Base-by-base conservation (phyloP, 352 stramenopile species). In the Detonula confervacea region DNA sequence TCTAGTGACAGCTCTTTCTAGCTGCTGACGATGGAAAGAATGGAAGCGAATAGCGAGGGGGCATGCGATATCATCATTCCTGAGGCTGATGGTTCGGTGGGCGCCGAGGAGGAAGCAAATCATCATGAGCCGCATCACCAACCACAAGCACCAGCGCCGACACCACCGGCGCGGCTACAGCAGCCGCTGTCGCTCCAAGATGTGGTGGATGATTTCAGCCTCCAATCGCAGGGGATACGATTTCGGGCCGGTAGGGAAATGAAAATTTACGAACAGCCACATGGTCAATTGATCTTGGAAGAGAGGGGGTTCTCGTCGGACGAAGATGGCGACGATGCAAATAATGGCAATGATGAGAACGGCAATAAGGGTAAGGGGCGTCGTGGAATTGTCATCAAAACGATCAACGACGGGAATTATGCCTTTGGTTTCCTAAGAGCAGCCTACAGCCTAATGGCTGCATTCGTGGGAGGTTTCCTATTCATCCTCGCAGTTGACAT, bases 201-300 rank as follows among this genome's bases (percentile, higher is more conserved):
- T 24, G 24, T 80, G 49, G 44, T 73, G 18, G 61, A 72, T 51
- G 61, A 72, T 46, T 76, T 69, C 42, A 77, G 65, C 35, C 46
- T 83, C 4, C 42, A n/a, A 18, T 57, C 75, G 12, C 52, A 30
- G 9, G 61, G 54, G 18, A 71, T 78, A 16, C 67, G 69, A 30
- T 78, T 80, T 33, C 67, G 75, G 3, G 49, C 29, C 24, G 37
- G 65, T 1, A 62, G 51, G 11, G 61, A 74, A 11, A 59, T 75
- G 22, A 63, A 55, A 30, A 56, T 83, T 51, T 81, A 83, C 22
- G 60, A 83, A 5, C 75, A 73, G 9, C 11, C 44, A n/a, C 44
- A 60, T 42, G 57, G 55, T 33, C 75, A 83, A 35, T 66, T 83
- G 16, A 65, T 83, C 51, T 55, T 83, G 16, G 61, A 83, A 42